These are phyloP conservation scores for Haplosporangium sp. DNA, from an alignment of 371 early-diverging fungal species.

Conservation along the genomic window DNA sequence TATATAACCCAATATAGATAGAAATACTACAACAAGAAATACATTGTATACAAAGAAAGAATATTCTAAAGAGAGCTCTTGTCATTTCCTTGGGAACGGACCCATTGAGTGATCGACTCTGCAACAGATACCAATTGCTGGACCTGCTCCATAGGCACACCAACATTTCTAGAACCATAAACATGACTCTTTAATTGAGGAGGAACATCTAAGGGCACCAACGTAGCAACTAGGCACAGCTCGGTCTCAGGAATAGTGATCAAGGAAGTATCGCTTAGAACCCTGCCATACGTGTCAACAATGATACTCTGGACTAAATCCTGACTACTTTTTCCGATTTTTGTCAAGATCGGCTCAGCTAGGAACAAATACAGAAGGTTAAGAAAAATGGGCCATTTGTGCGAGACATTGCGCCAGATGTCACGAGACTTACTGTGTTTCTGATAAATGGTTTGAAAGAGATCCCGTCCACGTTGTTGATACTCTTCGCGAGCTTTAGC, in stretches of 20 bases:
- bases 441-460: slow-evolving; percentile 44
- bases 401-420: too few species aligned
- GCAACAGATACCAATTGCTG: slow-evolving; percentile 44
- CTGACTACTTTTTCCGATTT: slow-evolving; percentile 39
- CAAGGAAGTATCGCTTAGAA: slow-evolving; percentile 35
- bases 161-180: slow-evolving; percentile 45
- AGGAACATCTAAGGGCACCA: slow-evolving; percentile 64
- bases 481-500: slow-evolving; percentile 27
- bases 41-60: not conserved
- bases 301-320: slow-evolving; percentile 44
- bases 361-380: not conserved
- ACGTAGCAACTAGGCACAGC: slow-evolving; percentile 63
- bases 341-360: slow-evolving; percentile 46
- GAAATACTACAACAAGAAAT: not conserved
- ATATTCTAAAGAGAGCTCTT: slow-evolving; percentile 35
- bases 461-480: slow-evolving; percentile 28
- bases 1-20: not conserved
- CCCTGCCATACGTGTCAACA: slow-evolving; percentile 40
- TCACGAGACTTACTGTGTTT: slow-evolving; percentile 34
- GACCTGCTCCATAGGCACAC: slow-evolving; percentile 52
- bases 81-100: slow-evolving; percentile 32
- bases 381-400: too few species aligned
- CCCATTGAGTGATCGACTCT: slow-evolving; percentile 36
- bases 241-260: slow-evolving; percentile 56
- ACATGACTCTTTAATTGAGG: slow-evolving; percentile 65